These are phyloP conservation scores for Byssoonygena ceratinophila DNA, from an alignment of 2,329 filamentous ascomycete genomes.

Conservation along the genomic window DNA sequence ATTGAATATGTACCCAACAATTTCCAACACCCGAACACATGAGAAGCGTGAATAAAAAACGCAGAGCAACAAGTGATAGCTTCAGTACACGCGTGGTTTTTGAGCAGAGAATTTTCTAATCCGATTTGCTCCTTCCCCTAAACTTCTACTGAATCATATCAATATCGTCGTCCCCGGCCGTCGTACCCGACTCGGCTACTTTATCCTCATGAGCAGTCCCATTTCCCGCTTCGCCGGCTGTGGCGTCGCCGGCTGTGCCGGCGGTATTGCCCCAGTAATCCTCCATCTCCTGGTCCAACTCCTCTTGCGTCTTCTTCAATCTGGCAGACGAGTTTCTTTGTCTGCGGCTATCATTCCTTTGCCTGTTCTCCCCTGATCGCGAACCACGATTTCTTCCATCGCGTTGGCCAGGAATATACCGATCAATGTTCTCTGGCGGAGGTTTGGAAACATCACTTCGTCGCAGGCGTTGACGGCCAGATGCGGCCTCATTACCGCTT, in stretches of 20 bases:
- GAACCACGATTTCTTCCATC: slow-evolving; percentile 41
- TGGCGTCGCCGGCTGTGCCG: background rate
- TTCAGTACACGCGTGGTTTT: background rate
- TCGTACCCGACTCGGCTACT: background rate
- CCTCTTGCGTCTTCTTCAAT: slow-evolving; percentile 75
- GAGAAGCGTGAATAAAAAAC: background rate
- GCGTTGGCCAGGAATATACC: slow-evolving; percentile 58
- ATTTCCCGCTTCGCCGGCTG: background rate
- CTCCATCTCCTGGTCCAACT: slow-evolving; percentile 92
- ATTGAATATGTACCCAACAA: background rate
- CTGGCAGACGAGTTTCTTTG: slow-evolving; percentile 43
- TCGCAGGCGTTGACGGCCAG: slow-evolving; percentile 29
- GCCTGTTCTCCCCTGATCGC: slow-evolving; percentile 32
- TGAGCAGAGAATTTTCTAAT: background rate
- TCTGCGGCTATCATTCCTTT: slow-evolving; percentile 21
- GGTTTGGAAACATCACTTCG: slow-evolving; percentile 47
- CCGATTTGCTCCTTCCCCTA: too few relatives aligned
- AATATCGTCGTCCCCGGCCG: slow-evolving; percentile 17
- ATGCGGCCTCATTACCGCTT: slow-evolving; percentile 27
- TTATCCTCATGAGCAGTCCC: slow-evolving; percentile 1
- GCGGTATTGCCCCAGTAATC: slow-evolving; percentile 62
- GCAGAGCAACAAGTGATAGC: background rate
- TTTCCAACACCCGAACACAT: background rate
- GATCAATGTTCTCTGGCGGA: slow-evolving; percentile 59
- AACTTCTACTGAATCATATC: slow-evolving; percentile 17